phyloP scores from a whole-genome alignment of 2,329 filamentous ascomycete species.

The Aspergillus texensis region DNA sequence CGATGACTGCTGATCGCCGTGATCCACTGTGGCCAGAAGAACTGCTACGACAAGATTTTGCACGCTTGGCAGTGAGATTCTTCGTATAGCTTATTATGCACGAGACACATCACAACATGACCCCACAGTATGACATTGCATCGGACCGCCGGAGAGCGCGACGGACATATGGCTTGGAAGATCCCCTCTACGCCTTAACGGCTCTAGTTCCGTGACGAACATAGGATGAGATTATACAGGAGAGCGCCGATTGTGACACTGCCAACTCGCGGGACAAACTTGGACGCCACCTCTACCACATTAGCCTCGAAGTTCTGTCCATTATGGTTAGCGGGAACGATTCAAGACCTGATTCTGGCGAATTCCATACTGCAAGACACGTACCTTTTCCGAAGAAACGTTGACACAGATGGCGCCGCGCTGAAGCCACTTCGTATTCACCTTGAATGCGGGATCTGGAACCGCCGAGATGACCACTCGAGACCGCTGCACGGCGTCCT shows the following conservation, averaged over 20 bases:
- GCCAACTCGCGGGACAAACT: not conserved
- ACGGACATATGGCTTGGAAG: not conserved
- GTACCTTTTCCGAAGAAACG: not conserved
- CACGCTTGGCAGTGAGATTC: not conserved
- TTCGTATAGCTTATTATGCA: not conserved
- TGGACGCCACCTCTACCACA: not conserved
- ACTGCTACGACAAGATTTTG: not conserved
- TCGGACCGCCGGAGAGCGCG: not conserved
- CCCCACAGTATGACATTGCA: not conserved
- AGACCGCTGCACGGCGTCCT: not conserved
- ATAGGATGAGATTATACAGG: not conserved
- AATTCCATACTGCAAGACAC: not conserved
- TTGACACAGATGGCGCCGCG: not conserved
- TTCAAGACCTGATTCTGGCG: no score
- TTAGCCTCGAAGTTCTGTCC: not conserved
- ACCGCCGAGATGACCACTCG: constrained; percentile 1
- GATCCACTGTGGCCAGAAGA: not conserved
- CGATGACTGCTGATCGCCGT: not conserved
- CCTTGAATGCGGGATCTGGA: constrained; percentile 1
- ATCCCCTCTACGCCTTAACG: not conserved
- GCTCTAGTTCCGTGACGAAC: not conserved
- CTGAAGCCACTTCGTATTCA: not conserved
- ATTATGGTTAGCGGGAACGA: not conserved
- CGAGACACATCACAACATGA: not conserved
- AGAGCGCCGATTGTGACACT: not conserved